Base-by-base conservation (phyloP, 2,329 filamentous ascomycete species). In the Fonsecaea monophora region DNA sequence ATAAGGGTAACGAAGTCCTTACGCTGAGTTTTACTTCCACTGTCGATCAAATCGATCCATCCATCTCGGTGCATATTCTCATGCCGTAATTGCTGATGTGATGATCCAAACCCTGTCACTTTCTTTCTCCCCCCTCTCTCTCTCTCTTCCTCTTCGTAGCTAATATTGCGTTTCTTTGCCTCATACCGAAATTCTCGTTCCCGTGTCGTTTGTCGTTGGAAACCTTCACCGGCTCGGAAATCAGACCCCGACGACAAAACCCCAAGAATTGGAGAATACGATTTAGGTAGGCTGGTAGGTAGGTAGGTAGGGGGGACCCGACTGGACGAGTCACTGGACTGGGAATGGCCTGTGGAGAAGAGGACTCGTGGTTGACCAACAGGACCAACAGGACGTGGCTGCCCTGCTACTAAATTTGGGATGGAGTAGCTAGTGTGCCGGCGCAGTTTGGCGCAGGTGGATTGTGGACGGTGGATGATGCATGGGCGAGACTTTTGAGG, bases 351-450 rank as follows among this genome's bases (percentile, higher is more conserved):
- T 54, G 53, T 48, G 42, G 42, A 12, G 42, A 8, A 25, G 42
- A 40, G 38, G 40, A 18, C 50, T 40, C n/a, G 40, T 10, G 10
- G 40, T 5, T 6, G 40, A 42, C 18, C 45, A 21, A 21, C 35
- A n/a, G 32, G 25, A 25, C 58, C 58, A 61, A 61, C 45, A 18
- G 34, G 35, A 35, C 7, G 45, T 35, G 32, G 13, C 32, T 35
- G 34, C 32, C 15, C 45, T 21, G 58, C 58, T 61, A 61, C 58
- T 61, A 61, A 61, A 61, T 53, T 53, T 61, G 58, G 58, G 32
- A 61, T 60, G 57, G 55, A 57, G 10, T 25, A 25, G 25, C 25
- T 25, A 2, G 25, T 3, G 2, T 25, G 25, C 25, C 3, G 25
- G 25, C 25, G 25, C 25, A 25, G 25, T 25, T 25, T 25, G 25